A percentile compares a stretch with the other conserved stretches of the same genome.
phyloP scores from a whole-genome alignment of 2,329 filamentous ascomycete species.

The Phyllosticta paracitricarpa region DNA sequence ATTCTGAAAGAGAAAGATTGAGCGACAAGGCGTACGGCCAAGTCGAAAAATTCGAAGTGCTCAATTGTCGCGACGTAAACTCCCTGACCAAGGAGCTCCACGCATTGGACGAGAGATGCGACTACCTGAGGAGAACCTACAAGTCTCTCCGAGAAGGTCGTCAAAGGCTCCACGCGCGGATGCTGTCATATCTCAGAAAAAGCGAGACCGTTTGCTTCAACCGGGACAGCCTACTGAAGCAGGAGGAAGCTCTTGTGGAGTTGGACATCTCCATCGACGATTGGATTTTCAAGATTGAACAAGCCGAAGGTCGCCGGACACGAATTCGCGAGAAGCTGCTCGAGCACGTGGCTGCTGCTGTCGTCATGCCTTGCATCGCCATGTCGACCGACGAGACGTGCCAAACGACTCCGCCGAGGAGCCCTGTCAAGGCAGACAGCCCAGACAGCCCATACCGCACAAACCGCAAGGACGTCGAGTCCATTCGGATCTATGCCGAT shows the following conservation, averaged over 20 bases:
- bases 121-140: slow-evolving; percentile 69
- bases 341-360: slow-evolving; percentile 67
- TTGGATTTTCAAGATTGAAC: slow-evolving; percentile 70
- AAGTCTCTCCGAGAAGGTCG: slow-evolving; percentile 64
- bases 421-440: slow-evolving; percentile 28
- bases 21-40: slow-evolving; percentile 30
- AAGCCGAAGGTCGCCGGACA: slow-evolving; percentile 66
- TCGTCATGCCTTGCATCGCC: slow-evolving; percentile 11
- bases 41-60: slow-evolving; percentile 31
- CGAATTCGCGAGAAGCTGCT: slow-evolving; percentile 70
- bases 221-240: slow-evolving; percentile 64
- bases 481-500: slow-evolving; percentile 35
- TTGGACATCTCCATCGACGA: slow-evolving; percentile 71
- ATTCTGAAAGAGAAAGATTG: slow-evolving; percentile 26
- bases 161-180: slow-evolving; percentile 64
- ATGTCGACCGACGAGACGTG: slow-evolving; percentile 18
- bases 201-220: slow-evolving; percentile 62
- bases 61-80: slow-evolving; percentile 29
- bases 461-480: slow-evolving; percentile 30
- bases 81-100: slow-evolving; percentile 62
- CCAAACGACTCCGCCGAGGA: slow-evolving; percentile 29
- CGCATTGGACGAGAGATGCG: slow-evolving; percentile 65
- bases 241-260: slow-evolving; percentile 69
- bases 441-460: slow-evolving; percentile 23
- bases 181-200: slow-evolving; percentile 66